phyloP scores from a whole-genome alignment of 1,139 yeast genomes.

The Yamadazyma pseudoaaseri region DNA sequence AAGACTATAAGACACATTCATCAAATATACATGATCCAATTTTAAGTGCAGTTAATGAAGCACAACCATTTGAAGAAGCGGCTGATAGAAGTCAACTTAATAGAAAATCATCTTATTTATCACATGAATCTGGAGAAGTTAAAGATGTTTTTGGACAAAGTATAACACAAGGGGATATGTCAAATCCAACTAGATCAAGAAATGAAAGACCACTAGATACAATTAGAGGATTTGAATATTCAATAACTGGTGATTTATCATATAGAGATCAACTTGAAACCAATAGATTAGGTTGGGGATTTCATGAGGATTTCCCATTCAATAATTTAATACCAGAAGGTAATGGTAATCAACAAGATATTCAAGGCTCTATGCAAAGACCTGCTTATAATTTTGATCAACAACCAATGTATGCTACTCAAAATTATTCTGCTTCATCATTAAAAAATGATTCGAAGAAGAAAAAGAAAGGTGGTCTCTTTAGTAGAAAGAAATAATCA shows the following conservation, averaged over 20 bases:
- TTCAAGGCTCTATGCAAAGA: conserved; percentile 12
- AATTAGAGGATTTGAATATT: conserved; percentile 85
- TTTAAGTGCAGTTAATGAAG: conserved; percentile 86
- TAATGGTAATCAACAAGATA: conserved; percentile 14
- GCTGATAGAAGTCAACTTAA: conserved; percentile 27
- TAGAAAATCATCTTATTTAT: conserved; percentile 39
- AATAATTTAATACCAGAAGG: conserved; percentile 28
- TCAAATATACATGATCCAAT: conserved; percentile 84
- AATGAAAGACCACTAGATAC: conserved; percentile 97
- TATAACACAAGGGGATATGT: conserved; percentile 73
- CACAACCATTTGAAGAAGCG: conserved; percentile 91
- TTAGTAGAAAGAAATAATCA: conserved; percentile 57
- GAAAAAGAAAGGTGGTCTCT: conserved; percentile 54
- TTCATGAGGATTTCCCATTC: conserved; percentile 48
- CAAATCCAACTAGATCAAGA: conserved; percentile 88
- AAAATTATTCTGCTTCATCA: conserved; percentile 44
- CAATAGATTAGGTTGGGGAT: conserved; percentile 73
- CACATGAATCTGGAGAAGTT: conserved; percentile 45
- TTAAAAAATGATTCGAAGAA: conserved; percentile 39
- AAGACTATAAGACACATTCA: conserved; percentile 48
- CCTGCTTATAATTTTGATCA: conserved; percentile 44
- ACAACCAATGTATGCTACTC: conserved; percentile 68
- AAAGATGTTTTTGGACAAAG: conserved; percentile 84
- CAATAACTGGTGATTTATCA: conserved; percentile 81
- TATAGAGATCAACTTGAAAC: conserved; percentile 82